Conservation (phyloP, 1,139 yeast species). For the Pichia sp. region DNA sequence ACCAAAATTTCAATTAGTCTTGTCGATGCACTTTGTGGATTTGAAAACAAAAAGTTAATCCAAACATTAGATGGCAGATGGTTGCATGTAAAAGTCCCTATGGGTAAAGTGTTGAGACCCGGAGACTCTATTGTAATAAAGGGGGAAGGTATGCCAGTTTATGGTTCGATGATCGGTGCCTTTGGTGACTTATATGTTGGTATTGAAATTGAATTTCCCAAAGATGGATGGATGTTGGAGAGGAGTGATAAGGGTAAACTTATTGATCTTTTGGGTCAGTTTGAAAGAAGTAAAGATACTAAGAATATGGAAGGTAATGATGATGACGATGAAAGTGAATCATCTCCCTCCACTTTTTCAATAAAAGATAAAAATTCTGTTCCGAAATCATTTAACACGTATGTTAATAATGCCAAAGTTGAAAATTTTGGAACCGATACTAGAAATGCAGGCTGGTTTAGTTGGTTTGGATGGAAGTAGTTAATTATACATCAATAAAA, state of each 20-base stretch:
- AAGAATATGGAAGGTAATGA: conserved; percentile 17
- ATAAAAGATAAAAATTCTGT: conserved; percentile 20
- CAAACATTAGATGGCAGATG: conserved; percentile 79
- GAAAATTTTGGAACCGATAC: conserved; percentile 19
- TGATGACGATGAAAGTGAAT: conserved; percentile 27
- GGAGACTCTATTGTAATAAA: conserved; percentile 59
- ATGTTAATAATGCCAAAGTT: conserved; percentile 23
- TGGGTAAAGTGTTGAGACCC: conserved; percentile 76
- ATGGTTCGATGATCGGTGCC: conserved; percentile 27
- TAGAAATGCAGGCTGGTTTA: conserved; percentile 22
- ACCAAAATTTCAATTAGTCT: conserved; percentile 56
- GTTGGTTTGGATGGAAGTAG: conserved; percentile 16
- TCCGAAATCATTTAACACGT: conserved; percentile 25
- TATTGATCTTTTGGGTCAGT: conserved; percentile 47
- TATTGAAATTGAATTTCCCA: conserved; percentile 73
- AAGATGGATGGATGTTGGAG: conserved; percentile 72
- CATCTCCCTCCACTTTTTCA: conserved; percentile 22
- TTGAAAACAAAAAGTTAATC: conserved; percentile 52
- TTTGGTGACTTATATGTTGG: conserved; percentile 69
- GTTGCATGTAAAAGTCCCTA: conserved; percentile 53
- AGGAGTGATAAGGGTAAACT: conserved; percentile 50
- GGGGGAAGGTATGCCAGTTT: conserved; percentile 82
- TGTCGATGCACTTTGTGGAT: conserved; percentile 79
- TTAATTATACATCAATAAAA: neutral
- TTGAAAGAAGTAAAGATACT: conserved; percentile 27